Evolutionary conservation across 2,329 filamentous ascomycete genomes (phyloP).

Genomic region (Trichoderma koningiopsis): DNA sequence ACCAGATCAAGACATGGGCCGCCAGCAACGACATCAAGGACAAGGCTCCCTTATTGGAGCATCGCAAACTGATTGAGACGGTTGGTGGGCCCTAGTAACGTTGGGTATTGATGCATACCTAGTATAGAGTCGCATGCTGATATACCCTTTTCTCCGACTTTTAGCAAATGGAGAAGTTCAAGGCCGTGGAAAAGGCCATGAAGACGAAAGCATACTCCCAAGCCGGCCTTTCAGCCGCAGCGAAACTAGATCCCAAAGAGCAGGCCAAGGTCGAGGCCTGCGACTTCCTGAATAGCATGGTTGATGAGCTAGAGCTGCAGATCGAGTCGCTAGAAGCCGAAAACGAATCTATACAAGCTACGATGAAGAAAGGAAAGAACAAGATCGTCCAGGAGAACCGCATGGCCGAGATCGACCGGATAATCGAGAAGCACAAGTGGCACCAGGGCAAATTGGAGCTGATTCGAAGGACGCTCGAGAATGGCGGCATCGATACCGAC

Average conservation of each 20-base stretch:
- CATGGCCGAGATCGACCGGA: conserved; percentile 79
- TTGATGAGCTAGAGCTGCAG: conserved; percentile 90
- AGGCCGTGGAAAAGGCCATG: conserved; percentile 99
- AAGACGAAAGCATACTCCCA: conserved; percentile 99
- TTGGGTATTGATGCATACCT: conserved; percentile 20
- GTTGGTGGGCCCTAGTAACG: conserved; percentile 55
- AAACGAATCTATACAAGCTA: conserved; percentile 80
- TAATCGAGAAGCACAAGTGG: conserved; percentile 94
- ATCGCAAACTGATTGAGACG: conserved; percentile 96
- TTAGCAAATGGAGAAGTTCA: conserved; percentile 99
- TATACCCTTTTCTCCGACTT: conserved; percentile 15
- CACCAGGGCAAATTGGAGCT: conserved; percentile 92
- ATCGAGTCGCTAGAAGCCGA: conserved; percentile 93
- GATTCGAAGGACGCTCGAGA: conserved; percentile 85
- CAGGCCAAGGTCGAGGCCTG: conserved; percentile 87
- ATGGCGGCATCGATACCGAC: conserved; percentile 84
- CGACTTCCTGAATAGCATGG: conserved; percentile 83
- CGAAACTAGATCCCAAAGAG: conserved; percentile 95
- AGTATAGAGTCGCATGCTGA: conserved; percentile 16
- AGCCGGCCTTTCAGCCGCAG: conserved; percentile 87
- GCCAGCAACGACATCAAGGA: conserved; percentile 99
- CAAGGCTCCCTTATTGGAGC: conserved; percentile 90
- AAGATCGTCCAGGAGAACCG: conserved; percentile 81
- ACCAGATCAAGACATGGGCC: conserved; percentile 99
- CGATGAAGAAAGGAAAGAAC: conserved; percentile 93